Base-by-base conservation (phyloP, 2,329 filamentous ascomycete genomes). In the Tolypocladium tropicale region DNA sequence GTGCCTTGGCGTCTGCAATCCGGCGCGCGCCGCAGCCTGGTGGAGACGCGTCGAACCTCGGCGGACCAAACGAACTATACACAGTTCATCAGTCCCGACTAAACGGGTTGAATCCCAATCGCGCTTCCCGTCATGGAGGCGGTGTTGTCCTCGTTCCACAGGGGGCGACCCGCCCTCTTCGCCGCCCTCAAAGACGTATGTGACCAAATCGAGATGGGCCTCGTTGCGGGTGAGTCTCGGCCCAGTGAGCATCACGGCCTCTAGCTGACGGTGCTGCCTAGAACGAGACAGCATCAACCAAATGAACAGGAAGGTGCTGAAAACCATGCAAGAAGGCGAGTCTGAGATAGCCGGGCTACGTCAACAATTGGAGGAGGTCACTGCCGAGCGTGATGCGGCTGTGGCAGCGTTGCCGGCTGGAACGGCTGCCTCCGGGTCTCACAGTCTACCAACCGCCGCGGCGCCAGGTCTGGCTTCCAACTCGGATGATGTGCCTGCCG, bases 401-500 rank as follows among this genome's bases (percentile, higher is more conserved):
- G 5, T 23, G 11, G 21, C 21, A 6, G 39, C 39, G 4, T 43
- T 43, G 11, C 11, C 21, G 2, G 21, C 21, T 25, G 23, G 41
- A 16, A 25, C 23, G 18, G 46, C 28, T 4, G 7, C 16, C 43
- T 28, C 25, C 4, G 14, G 28, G 16, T 18, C 25, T 3, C 16
- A 32, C n/a, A 4, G 4, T 28, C 25, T 6, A 4, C 25, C 25
- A 12, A 25, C 28, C 10, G 6, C n/a, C 3, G 7, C 41, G 6
- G 25, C 36, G 16, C 14, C 49, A n/a, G 9, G 32, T 16, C 12
- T n/a, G 14, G 16, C 16, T 21, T 18, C 2, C 4, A n/a, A 30
- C 11, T 34, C 53, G 61, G 34, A 56, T 55, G 34, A 61, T 66
- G 52, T 66, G 61, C 60, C 66, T 63, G 41, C 54, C 11, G 16